Evolutionary conservation across 2,329 filamentous ascomycete genomes (phyloP).

Genomic region (Scorias spongiosa): DNA sequence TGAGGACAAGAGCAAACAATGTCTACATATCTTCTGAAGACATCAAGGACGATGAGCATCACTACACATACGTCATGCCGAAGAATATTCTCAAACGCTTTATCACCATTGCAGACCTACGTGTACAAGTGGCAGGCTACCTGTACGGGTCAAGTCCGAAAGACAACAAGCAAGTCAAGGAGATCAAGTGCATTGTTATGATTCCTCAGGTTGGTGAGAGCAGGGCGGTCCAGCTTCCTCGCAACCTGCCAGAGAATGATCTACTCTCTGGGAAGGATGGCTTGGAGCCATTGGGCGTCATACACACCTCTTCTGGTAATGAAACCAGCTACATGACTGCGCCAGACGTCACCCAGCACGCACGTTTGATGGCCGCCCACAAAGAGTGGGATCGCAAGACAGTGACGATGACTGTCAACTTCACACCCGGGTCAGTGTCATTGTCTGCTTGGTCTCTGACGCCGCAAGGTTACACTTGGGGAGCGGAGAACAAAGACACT

Average conservation of each 20-base stretch:
- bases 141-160: slow-evolving; percentile 84
- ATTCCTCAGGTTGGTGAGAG: slow-evolving; percentile 90
- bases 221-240: slow-evolving; percentile 78
- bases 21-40: slow-evolving; percentile 97
- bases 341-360: slow-evolving; percentile 84
- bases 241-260: slow-evolving; percentile 82
- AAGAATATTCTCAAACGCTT: slow-evolving; percentile 98
- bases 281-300: slow-evolving; percentile 83
- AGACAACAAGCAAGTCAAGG: slow-evolving; percentile 94
- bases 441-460: slow-evolving; percentile 87
- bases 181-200: slow-evolving; percentile 93
- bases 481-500: slow-evolving; percentile 84
- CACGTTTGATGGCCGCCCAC: slow-evolving; percentile 76
- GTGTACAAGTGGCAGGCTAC: slow-evolving; percentile 91
- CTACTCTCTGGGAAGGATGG: slow-evolving; percentile 47
- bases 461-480: slow-evolving; percentile 90
- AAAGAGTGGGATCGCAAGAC: slow-evolving; percentile 74
- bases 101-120: slow-evolving; percentile 90
- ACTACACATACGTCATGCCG: slow-evolving; percentile 92
- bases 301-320: slow-evolving; percentile 89
- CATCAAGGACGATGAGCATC: slow-evolving; percentile 74
- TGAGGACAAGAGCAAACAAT: slow-evolving; percentile 88
- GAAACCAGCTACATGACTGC: slow-evolving; percentile 95
- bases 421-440: slow-evolving; percentile 92
- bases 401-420: slow-evolving; percentile 86